Conservation (phyloP, 2,329 filamentous ascomycete genomes). For the Fusarium napiforme region DNA sequence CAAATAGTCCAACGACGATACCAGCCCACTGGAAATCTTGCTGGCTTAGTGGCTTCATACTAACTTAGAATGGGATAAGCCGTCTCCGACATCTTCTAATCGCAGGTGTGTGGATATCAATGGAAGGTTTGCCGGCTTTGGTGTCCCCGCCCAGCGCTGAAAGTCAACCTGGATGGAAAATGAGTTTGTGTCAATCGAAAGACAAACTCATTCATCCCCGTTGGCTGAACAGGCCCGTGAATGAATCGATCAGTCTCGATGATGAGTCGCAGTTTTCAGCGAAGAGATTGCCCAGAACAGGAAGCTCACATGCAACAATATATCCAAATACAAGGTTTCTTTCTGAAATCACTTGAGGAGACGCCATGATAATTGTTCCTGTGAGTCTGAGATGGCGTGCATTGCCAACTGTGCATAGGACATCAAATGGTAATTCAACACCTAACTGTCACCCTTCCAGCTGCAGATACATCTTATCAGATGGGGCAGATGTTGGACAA, state of each 20-base stretch:
- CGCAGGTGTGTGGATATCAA: slow-evolving; percentile 33
- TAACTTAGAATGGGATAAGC: slow-evolving; percentile 37
- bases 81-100: slow-evolving; percentile 22
- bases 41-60: slow-evolving; percentile 26
- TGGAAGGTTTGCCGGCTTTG: slow-evolving; percentile 12
- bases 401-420: background rate
- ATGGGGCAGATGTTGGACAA: slow-evolving; percentile 12
- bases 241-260: background rate
- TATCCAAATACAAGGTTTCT: background rate
- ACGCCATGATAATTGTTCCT: slow-evolving; percentile 7
- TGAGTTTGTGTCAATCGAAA: slow-evolving; percentile 30
- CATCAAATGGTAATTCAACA: background rate
- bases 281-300: slow-evolving; percentile 4
- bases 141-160: slow-evolving; percentile 17
- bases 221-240: slow-evolving; percentile 18
- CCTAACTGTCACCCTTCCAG: background rate
- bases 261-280: slow-evolving; percentile 5
- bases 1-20: slow-evolving; percentile 24
- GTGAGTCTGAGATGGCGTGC: slow-evolving; percentile 13
- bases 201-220: slow-evolving; percentile 15
- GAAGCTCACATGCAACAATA: slow-evolving; percentile 8
- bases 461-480: slow-evolving; percentile 25
- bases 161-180: slow-evolving; percentile 31
- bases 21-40: slow-evolving; percentile 34
- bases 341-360: slow-evolving; percentile 2